Conservation (phyloP, 768 basidiomycete species). For the Trametes sanguinea region DNA sequence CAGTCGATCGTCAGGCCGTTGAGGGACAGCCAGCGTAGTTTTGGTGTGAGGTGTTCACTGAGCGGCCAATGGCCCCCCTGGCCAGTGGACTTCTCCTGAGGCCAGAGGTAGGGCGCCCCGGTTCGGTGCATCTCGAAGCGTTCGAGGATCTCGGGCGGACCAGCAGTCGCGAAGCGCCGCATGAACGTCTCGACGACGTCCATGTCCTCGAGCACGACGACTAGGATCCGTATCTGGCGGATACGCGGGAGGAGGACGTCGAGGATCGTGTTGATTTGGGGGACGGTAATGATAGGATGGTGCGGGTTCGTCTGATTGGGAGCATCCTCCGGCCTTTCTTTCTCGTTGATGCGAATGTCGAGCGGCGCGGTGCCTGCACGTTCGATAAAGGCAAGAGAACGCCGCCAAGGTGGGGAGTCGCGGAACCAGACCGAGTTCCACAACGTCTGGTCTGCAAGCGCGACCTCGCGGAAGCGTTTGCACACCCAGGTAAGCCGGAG, state of each 20-base stretch:
- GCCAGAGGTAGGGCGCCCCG: constrained; percentile 26
- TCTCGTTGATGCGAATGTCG: constrained; percentile 63
- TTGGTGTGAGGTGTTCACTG: constrained; percentile 47
- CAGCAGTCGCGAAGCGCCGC: constrained; percentile 12
- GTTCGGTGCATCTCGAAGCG: constrained; percentile 67
- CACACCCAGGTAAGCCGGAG: constrained; percentile 61
- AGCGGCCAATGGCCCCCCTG: constrained; percentile 43
- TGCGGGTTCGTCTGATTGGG: not conserved
- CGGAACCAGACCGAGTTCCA: constrained; percentile 64
- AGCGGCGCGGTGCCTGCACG: constrained; percentile 56
- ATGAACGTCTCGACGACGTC: constrained; percentile 53
- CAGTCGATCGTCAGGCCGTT: constrained; percentile 68
- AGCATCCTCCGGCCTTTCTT: constrained; percentile 22
- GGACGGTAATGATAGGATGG: constrained; percentile 36
- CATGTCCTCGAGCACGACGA: constrained; percentile 59
- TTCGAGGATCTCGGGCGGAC: constrained; percentile 40
- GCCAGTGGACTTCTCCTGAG: not conserved
- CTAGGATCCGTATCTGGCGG: constrained; percentile 59
- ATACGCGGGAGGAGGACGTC: constrained; percentile 52
- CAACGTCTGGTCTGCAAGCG: constrained; percentile 28
- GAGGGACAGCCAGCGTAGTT: constrained; percentile 53
- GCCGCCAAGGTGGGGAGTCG: constrained; percentile 49
- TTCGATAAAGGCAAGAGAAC: constrained; percentile 57
- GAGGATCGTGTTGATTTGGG: constrained; percentile 51
- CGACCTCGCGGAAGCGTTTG: constrained; percentile 32